Evolutionary conservation across 2,329 filamentous ascomycete species (phyloP), one percentile per base, ranked within the genome.

Genomic region (Fusarium sacchari): DNA sequence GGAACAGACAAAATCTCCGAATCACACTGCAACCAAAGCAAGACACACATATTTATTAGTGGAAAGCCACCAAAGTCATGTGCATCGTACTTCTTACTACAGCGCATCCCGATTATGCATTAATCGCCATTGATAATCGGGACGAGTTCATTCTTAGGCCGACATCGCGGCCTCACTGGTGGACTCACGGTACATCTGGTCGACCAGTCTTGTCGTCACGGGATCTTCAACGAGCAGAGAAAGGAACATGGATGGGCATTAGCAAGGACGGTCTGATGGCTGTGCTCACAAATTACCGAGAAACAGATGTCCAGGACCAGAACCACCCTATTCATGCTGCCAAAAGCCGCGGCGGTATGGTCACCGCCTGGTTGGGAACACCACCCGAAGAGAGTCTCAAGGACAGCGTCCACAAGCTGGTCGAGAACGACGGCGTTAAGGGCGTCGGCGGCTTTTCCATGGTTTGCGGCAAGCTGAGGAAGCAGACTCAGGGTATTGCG

Each of bases 71-170:
- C 26, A 20, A 56, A 57, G 71, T 26, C 32, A 95, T 95, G 93
- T 95, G 93, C 80, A 95, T 95, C 83, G 91, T 90, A 55, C 85
- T 95, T 50, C 84, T 94, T 66, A 94, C 93, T 32, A 95, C 93
- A 24, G 88, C 91, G 50, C 93, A 95, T 79, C 93, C 93, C 15
- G 85, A 88, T 74, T 95, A 95, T 82, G 88, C 92, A 32, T 86
- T 95, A 68, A 92, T 96, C 76, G 83, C 94, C 68, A 85, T 95
- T 79, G 90, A 95, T 83, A 96, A 96, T 81, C 89, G 93, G 76
- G 93, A 96, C 84, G 93, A 92, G 80, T 92, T 88, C 82, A 89
- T 92, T 71, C 85, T 91, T 20, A 86, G 90, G 34, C 90, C 90
- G 8, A 92, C 90, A 5, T 90, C 88, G 59, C 84, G 88, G 66